phyloP scores from a whole-genome alignment of 306 rosid species.

The Astragalus membranaceus region DNA sequence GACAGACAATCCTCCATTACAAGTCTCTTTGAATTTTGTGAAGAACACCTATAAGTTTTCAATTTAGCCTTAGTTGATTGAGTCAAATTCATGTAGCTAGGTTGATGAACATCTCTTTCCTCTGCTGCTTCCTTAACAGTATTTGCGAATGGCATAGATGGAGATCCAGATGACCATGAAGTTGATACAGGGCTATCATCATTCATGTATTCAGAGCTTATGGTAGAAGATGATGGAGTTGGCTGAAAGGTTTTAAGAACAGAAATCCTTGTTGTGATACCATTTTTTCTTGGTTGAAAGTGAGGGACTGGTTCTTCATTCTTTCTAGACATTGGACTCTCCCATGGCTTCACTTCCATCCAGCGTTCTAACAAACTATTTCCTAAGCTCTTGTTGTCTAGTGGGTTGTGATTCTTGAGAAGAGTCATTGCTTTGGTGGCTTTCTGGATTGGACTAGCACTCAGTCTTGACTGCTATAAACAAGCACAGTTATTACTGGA shows the following conservation, averaged over 20 bases:
- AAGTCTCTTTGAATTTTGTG: conserved; percentile 31
- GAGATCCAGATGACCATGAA: conserved; percentile 47
- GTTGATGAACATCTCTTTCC: conserved; percentile 31
- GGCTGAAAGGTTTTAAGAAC: conserved; percentile 27
- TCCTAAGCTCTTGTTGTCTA: conserved; percentile 34
- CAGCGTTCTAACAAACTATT: conserved; percentile 66
- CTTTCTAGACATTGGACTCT: conserved; percentile 46
- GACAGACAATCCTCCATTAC: conserved; percentile 34
- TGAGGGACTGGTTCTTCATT: conserved; percentile 31
- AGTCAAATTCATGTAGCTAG: conserved; percentile 71
- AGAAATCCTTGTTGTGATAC: conserved; percentile 60
- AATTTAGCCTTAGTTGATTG: conserved; percentile 61
- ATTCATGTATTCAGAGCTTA: conserved; percentile 53
- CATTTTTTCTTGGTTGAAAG: conserved; percentile 47
- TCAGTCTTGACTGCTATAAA: conserved; percentile 48
- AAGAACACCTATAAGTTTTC: conserved; percentile 34
- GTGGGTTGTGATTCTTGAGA: conserved; percentile 36
- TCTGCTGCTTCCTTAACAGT: conserved; percentile 29
- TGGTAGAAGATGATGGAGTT: conserved; percentile 51
- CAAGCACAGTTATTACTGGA: neutral
- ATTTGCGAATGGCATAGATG: conserved; percentile 26
- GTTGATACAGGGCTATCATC: conserved; percentile 55
- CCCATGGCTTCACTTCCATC: conserved; percentile 84
- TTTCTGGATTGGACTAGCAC: conserved; percentile 57
- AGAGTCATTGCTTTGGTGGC: conserved; percentile 27